Base-by-base conservation (phyloP, 768 basidiomycete genomes). In the Pleurotus salmoneostramineus region DNA sequence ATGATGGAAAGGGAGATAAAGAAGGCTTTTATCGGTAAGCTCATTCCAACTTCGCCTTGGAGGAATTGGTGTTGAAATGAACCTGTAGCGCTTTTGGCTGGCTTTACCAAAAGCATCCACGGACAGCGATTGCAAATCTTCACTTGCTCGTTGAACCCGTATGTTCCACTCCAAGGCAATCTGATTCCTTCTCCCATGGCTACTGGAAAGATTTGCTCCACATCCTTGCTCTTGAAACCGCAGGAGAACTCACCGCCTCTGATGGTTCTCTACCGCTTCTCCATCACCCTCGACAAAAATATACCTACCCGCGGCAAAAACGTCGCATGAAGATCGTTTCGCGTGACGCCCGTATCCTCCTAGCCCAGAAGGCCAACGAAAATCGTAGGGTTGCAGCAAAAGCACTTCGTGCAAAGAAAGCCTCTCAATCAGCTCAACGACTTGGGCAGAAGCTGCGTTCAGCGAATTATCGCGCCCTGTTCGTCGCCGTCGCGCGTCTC, bases 141-240 rank as follows among this genome's bases (percentile, higher is more conserved):
- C 74, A 65, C 15, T 65, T 74, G 57, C 72, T 89, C 4, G 80
- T 85, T 40, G 72, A 77, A 6, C 83, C 83, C 0, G 76, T 81
- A 6, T 83, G 83, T 65, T 50, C 57, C 67, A 67, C 42, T 58
- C 64, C 14, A 73, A 68, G 63, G 62, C 68, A 58, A 60, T 3
- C 67, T 50, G 37, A 61, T 21, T 58, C 63, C 33, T 56, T 67
- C 15, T 59, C 74, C 10, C 88, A 90, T 50, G 88, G 88, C 0
- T 88, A 85, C 63, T 90, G 86, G 84, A 89, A 91, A 65, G 89
- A 90, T 62, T 74, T 89, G 17, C 77, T 88, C 54, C 85, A 88
- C 52, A 83, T 91, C 50, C 73, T 90, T 4, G 77, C 81, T 3
- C 75, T 91, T 32, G 84, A 83, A 8, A 75, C 83, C 1, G 67